These are phyloP conservation scores for Jackrogersella minutella DNA, from an alignment of 495 filamentous ascomycete genomes.

Conservation along the genomic window DNA sequence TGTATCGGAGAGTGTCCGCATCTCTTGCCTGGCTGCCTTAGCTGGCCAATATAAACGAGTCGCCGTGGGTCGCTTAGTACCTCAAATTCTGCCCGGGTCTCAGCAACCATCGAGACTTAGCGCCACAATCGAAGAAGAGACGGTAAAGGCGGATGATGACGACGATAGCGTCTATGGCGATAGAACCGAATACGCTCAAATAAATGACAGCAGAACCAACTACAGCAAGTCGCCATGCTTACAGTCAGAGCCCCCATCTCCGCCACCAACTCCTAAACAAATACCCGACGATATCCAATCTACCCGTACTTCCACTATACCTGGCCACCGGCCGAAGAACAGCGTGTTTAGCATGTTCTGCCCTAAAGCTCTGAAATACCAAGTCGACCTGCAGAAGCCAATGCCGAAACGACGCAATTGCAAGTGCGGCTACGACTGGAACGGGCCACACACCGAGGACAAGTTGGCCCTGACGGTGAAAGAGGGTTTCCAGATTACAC, in stretches of 20 bases:
- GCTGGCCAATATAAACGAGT: constrained; percentile 49
- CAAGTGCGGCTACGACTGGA: constrained; percentile 50
- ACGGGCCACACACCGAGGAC: constrained; percentile 16
- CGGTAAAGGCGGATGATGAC: not conserved
- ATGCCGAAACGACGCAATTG: constrained; percentile 42
- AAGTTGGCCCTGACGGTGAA: constrained; percentile 30
- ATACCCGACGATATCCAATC: constrained; percentile 41
- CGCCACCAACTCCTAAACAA: constrained; percentile 48
- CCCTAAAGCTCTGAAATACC: constrained; percentile 48
- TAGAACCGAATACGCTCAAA: constrained; percentile 22
- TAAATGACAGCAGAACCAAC: constrained; percentile 23
- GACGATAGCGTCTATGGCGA: constrained; percentile 15
- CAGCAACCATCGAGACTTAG: constrained; percentile 28
- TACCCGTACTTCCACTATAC: constrained; percentile 16
- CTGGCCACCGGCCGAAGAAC: constrained; percentile 43
- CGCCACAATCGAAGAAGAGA: constrained; percentile 10
- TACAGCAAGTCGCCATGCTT: constrained; percentile 26
- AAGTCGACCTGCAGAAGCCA: constrained; percentile 43
- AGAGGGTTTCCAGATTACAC: constrained; percentile 48
- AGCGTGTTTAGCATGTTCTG: constrained; percentile 53
- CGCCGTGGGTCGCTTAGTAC: constrained; percentile 48
- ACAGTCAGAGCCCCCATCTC: constrained; percentile 50
- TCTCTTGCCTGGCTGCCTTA: constrained; percentile 43
- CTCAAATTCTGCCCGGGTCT: constrained; percentile 41
- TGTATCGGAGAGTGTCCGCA: constrained; percentile 46